phyloP scores from a whole-genome alignment of 768 basidiomycete genomes.

The Trametes villosa region DNA sequence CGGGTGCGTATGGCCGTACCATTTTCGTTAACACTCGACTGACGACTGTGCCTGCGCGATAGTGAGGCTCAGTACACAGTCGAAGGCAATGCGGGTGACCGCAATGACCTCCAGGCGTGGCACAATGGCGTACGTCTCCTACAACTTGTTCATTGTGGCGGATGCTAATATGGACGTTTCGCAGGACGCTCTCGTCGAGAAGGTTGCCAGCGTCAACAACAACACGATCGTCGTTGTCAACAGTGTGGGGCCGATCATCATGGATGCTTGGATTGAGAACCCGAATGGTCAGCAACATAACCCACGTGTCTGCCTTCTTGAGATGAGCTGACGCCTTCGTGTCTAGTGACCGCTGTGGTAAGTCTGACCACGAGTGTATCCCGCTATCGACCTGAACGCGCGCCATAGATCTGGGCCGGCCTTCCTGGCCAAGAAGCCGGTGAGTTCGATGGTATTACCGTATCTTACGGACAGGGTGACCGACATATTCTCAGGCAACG shows the following conservation, averaged over 20 bases:
- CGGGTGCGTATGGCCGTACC: constrained; percentile 16
- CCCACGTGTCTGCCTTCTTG: background rate
- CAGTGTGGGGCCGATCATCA: constrained; percentile 59
- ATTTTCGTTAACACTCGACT: background rate
- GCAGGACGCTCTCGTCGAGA: constrained; percentile 41
- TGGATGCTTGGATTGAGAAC: constrained; percentile 50
- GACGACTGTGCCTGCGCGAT: background rate
- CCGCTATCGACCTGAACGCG: constrained; percentile 43
- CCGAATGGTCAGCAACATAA: constrained; percentile 43
- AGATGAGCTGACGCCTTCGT: background rate
- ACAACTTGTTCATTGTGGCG: background rate
- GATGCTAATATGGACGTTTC: background rate
- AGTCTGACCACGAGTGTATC: constrained; percentile 1
- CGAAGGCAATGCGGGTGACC: constrained; percentile 39
- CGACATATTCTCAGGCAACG: constrained; percentile 22
- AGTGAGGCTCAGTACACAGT: constrained; percentile 39
- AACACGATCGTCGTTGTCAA: constrained; percentile 72
- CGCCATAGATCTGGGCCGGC: constrained; percentile 39
- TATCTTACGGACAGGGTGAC: background rate
- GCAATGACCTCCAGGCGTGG: constrained; percentile 35
- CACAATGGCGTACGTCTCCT: constrained; percentile 28
- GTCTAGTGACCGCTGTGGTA: constrained; percentile 29
- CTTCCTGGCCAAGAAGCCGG: constrained; percentile 55
- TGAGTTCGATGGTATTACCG: constrained; percentile 25
- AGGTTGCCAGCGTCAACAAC: constrained; percentile 56